Conservation (phyloP, 176 grass and related monocot genomes). For the Bromus sterilis region DNA sequence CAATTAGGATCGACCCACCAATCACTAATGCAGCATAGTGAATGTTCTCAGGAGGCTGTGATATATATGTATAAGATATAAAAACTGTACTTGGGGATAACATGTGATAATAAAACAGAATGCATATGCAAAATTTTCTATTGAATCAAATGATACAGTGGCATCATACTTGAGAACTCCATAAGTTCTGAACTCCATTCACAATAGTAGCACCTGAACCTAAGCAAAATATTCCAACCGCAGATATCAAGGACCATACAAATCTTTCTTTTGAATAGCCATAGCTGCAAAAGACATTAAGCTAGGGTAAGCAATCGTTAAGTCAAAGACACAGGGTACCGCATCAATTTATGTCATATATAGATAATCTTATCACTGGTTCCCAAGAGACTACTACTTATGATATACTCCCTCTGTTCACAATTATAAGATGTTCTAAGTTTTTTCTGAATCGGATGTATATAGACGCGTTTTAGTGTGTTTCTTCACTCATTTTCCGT, state of each 20-base stretch:
- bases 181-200: conserved; percentile 93
- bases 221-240: conserved; percentile 96
- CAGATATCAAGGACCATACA: conserved; percentile 99
- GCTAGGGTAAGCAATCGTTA: conserved; percentile 13
- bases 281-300: conserved; percentile 62
- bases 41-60: conserved; percentile 87
- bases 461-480: too few relatives aligned
- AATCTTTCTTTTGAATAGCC: conserved; percentile 99
- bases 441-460: too few relatives aligned
- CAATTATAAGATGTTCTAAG: too few relatives aligned
- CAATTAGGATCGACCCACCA: conserved; percentile 88
- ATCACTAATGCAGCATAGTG: conserved; percentile 94
- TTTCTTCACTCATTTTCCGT: too few relatives aligned
- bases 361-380: neutral
- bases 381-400: neutral
- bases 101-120: conserved; percentile 13
- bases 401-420: too few relatives aligned
- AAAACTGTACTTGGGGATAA: conserved; percentile 20
- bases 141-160: conserved; percentile 7
- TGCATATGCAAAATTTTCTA: neutral
- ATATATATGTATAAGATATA: conserved; percentile 11
- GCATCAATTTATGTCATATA: neutral
- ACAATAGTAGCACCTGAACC: conserved; percentile 96
- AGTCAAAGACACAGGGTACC: conserved; percentile 13
- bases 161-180: conserved; percentile 73